A percentile compares a stretch with the other conserved stretches of the same genome.
Conservation (phyloP, 1,139 yeast genomes). For the Tardiomyces blankii region DNA sequence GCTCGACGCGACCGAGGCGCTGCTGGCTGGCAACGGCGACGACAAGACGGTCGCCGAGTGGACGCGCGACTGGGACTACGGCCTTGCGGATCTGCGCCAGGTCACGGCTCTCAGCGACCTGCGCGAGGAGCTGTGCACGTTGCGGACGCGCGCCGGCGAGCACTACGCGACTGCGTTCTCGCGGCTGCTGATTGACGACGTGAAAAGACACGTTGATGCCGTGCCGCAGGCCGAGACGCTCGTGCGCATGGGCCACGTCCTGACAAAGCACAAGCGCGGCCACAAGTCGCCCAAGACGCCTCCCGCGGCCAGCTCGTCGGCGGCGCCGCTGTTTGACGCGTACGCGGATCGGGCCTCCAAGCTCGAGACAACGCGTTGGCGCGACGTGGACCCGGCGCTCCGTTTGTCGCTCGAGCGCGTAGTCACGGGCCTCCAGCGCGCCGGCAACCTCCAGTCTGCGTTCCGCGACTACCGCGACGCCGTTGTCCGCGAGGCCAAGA, state of each 20-base stretch:
- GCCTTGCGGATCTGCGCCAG: conserved; percentile 39
- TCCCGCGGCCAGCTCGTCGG: no score
- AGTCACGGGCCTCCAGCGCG: conserved; percentile 46
- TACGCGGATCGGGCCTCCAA: neutral
- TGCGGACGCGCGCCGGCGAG: conserved; percentile 53
- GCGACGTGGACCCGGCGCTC: conserved; percentile 27
- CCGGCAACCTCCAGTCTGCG: conserved; percentile 56
- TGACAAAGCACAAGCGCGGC: conserved; percentile 1
- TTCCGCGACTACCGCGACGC: conserved; percentile 57
- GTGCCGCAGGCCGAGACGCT: conserved; percentile 42
- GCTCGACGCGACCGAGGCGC: conserved; percentile 43
- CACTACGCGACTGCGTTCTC: conserved; percentile 50
- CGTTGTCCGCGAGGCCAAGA: conserved; percentile 58
- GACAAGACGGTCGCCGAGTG: conserved; percentile 22
- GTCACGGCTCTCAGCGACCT: conserved; percentile 50
- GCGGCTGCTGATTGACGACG: conserved; percentile 45
- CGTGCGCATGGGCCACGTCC: conserved; percentile 32
- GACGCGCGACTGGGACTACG: conserved; percentile 39
- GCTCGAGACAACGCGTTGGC: conserved; percentile 18
- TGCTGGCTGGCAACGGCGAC: conserved; percentile 41
- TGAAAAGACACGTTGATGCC: conserved; percentile 43
- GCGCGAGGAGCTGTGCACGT: conserved; percentile 38
- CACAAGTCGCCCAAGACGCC: conserved; percentile 15
- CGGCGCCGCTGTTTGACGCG: neutral
- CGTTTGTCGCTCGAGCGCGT: conserved; percentile 34